phyloP scores from a whole-genome alignment of 768 basidiomycete genomes.

The Rhodotorula paludigena region DNA sequence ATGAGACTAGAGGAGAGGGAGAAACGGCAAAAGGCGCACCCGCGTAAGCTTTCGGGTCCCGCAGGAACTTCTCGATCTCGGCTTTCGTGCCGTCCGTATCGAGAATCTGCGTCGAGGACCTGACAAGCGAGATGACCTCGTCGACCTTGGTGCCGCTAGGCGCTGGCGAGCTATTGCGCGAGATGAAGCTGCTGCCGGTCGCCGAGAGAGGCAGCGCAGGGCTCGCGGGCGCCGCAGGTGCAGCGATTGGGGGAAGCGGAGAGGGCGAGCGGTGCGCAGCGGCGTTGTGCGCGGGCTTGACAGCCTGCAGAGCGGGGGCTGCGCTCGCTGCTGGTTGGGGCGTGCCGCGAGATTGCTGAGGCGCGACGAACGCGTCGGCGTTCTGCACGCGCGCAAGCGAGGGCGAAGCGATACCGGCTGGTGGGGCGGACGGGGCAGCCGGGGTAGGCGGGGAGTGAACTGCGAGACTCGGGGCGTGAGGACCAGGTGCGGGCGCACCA shows the following conservation, averaged over 20 bases:
- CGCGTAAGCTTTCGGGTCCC: constrained; percentile 16
- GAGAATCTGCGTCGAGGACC: constrained; percentile 14
- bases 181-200: background rate
- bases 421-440: background rate
- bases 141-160: constrained; percentile 7
- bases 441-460: background rate
- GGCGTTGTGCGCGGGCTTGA: background rate
- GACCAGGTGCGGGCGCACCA: too few species aligned
- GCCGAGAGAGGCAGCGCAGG: background rate
- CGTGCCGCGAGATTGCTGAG: background rate
- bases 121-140: constrained; percentile 25
- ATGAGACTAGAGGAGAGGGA: too few species aligned
- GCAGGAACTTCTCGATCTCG: constrained; percentile 29
- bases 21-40: background rate
- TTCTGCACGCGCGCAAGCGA: constrained; percentile 17
- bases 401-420: background rate
- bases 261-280: constrained; percentile 3
- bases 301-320: background rate
- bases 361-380: background rate
- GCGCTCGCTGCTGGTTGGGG: background rate
- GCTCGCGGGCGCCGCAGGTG: too few species aligned
- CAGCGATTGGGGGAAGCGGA: background rate
- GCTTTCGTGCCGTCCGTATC: constrained; percentile 25
- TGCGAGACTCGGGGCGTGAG: too few species aligned
- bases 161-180: constrained; percentile 22